These are phyloP conservation scores for Zostera marina DNA, from an alignment of 116 monocot species.

Conservation along the genomic window DNA sequence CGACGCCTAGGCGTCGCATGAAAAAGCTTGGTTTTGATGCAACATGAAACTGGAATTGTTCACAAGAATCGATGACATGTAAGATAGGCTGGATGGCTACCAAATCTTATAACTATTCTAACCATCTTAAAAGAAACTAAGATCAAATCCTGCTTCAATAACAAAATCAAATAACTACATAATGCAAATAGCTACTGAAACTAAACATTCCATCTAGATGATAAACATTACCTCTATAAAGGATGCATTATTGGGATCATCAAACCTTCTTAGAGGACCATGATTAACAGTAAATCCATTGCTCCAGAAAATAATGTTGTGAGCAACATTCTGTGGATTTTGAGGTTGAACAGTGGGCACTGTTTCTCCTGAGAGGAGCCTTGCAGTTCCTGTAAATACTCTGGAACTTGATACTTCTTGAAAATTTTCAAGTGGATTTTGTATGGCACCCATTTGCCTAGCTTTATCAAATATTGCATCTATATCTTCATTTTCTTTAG, in stretches of 20 bases:
- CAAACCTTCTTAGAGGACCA: slow-evolving; percentile 79
- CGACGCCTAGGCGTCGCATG: too few species aligned
- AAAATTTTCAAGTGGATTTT: slow-evolving; percentile 34
- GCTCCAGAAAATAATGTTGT: slow-evolving; percentile 77
- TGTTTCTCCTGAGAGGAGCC: slow-evolving; percentile 81
- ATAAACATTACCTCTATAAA: slow-evolving; percentile 64
- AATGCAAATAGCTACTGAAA: background rate
- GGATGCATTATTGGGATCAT: slow-evolving; percentile 78
- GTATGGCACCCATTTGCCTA: slow-evolving; percentile 76
- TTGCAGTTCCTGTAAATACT: slow-evolving; percentile 82
- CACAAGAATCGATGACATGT: too few species aligned
- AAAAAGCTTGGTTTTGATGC: too few species aligned
- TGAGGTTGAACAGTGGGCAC: slow-evolving; percentile 31
- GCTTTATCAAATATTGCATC: slow-evolving; percentile 90
- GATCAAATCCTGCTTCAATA: too few species aligned
- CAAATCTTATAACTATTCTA: too few species aligned
- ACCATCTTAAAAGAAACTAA: too few species aligned
- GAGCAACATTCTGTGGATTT: slow-evolving; percentile 41
- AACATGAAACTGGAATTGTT: too few species aligned
- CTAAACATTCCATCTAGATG: background rate
- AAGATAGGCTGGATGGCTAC: too few species aligned
- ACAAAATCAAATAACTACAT: too few species aligned
- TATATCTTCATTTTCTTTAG: slow-evolving; percentile 44
- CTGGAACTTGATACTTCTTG: slow-evolving; percentile 46
- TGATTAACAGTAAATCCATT: slow-evolving; percentile 91